Conservation (phyloP, 2,329 filamentous ascomycete genomes). For the Pseudogymnoascus destructans region DNA sequence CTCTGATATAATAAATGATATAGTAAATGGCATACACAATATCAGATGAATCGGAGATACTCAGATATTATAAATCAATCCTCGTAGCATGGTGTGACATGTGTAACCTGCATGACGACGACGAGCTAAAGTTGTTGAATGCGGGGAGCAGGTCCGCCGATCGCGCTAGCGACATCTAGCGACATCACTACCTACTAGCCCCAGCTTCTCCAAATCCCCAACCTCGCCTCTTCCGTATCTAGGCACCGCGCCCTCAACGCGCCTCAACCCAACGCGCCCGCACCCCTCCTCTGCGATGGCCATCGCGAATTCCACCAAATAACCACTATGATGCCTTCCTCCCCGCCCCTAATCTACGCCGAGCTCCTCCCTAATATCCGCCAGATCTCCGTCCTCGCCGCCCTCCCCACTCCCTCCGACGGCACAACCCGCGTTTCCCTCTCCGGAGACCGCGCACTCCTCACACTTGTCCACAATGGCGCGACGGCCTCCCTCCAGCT, state of each 20-base stretch:
- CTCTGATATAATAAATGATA: background rate
- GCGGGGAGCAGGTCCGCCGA: constrained; percentile 3
- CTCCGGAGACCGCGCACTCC: constrained; percentile 31
- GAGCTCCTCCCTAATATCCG: constrained; percentile 53
- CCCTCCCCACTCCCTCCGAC: constrained; percentile 31
- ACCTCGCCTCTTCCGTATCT: background rate
- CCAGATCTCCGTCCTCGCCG: constrained; percentile 46
- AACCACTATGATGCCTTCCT: background rate
- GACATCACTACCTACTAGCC: background rate
- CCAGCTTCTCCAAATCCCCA: constrained; percentile 1
- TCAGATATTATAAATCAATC: background rate
- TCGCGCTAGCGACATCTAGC: background rate
- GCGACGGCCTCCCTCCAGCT: constrained; percentile 28
- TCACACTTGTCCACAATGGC: constrained; percentile 38
- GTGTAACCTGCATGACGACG: background rate
- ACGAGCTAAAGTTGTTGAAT: constrained; percentile 3
- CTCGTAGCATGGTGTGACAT: background rate
- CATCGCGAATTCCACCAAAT: background rate
- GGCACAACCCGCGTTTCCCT: constrained; percentile 26
- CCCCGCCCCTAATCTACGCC: constrained; percentile 38
- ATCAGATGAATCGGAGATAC: background rate
- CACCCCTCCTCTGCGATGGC: background rate
- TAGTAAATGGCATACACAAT: background rate
- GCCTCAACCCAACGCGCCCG: background rate
- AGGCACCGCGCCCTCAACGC: background rate